phyloP scores from a whole-genome alignment of 805 yeast species.

The Pichia eremophila region DNA sequence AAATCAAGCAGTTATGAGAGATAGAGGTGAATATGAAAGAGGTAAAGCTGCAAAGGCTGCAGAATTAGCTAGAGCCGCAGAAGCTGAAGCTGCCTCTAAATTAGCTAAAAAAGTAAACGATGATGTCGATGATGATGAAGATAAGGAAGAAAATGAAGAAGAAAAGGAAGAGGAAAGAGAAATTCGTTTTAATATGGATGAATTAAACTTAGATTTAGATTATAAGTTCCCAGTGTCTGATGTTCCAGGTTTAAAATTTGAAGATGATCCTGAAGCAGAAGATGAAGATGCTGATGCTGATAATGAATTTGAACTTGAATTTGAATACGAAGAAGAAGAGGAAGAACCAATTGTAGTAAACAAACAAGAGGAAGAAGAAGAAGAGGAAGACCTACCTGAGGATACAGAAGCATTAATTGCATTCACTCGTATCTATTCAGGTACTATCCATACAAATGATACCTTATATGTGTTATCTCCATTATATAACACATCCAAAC shows the following conservation, averaged over 20 bases:
- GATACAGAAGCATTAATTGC: constrained; percentile 69
- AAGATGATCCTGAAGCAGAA: background rate
- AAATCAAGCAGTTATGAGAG: constrained; percentile 35
- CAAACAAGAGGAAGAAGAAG: constrained; percentile 30
- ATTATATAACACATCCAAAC: constrained; percentile 38
- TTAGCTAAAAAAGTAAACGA: constrained; percentile 8
- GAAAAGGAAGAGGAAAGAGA: constrained; percentile 5
- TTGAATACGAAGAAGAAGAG: constrained; percentile 43
- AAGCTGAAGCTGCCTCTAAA: background rate
- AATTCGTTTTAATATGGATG: background rate
- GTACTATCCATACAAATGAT: constrained; percentile 69
- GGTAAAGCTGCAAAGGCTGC: constrained; percentile 59
- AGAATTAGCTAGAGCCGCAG: constrained; percentile 28
- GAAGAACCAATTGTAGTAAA: constrained; percentile 39
- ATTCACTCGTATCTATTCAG: constrained; percentile 82
- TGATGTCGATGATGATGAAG: constrained; percentile 12
- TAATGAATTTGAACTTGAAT: constrained; percentile 18
- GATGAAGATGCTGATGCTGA: constrained; percentile 8
- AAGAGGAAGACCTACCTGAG: constrained; percentile 33
- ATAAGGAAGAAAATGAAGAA: constrained; percentile 4
- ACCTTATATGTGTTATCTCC: constrained; percentile 75
- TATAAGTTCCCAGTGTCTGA: background rate
- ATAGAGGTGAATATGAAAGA: constrained; percentile 55
- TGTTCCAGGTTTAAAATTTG: background rate
- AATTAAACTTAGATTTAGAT: background rate